A percentile compares a stretch with the other conserved stretches of the same genome.
Conservation (phyloP, 306 rosid genomes). For the Vachellia pachyceras region DNA sequence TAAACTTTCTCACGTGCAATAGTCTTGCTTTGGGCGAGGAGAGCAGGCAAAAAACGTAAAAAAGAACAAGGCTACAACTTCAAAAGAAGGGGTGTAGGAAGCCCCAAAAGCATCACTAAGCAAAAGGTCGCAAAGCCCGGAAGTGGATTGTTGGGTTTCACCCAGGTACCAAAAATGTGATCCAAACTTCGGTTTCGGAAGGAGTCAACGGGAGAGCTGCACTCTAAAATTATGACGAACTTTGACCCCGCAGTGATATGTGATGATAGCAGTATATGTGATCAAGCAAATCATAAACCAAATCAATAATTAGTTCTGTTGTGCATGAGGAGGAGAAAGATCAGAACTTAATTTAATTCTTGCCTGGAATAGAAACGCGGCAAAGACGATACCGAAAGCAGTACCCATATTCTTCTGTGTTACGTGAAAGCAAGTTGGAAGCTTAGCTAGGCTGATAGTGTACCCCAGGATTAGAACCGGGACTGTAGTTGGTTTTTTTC, state of each 20-base stretch:
- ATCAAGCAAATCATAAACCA: neutral
- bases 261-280: neutral
- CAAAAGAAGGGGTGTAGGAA: neutral
- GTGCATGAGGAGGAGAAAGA: neutral
- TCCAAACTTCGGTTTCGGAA: neutral
- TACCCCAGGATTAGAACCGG: neutral
- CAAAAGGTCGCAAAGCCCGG: neutral
- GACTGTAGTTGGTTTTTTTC: neutral
- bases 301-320: neutral
- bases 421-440: neutral
- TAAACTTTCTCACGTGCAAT: neutral
- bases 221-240: neutral
- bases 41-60: neutral
- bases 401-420: slow-evolving; percentile 12
- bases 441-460: neutral
- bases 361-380: slow-evolving; percentile 60
- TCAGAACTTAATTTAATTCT: neutral
- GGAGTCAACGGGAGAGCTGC: neutral
- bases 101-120: neutral
- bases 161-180: neutral
- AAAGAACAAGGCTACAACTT: neutral
- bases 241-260: neutral
- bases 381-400: slow-evolving; percentile 37
- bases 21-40: neutral
- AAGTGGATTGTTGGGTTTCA: neutral